Percentiles rank a stretch among this genome's conserved stretches.
Evolutionary conservation across 2,329 filamentous ascomycete species (phyloP).

Genomic region (Berkeleyomyces rouxiae): DNA sequence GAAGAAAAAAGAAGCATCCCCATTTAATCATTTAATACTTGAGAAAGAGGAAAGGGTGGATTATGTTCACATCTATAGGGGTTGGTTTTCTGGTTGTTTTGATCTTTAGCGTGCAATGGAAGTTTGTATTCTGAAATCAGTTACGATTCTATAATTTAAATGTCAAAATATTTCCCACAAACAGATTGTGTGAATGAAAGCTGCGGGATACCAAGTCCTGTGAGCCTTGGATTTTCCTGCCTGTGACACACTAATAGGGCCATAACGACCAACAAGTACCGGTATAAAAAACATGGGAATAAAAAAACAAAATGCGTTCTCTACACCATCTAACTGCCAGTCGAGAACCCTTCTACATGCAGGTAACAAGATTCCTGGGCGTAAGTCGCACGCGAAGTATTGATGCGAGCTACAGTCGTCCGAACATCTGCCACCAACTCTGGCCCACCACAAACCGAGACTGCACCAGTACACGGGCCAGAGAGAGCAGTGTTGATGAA

Average conservation of each 20-base stretch:
- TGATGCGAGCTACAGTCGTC: slow-evolving; percentile 32
- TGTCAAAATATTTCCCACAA: not conserved
- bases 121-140: not conserved
- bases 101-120: not conserved
- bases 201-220: not conserved
- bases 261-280: not conserved
- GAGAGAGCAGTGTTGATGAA: slow-evolving; percentile 29
- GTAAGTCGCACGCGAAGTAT: not conserved
- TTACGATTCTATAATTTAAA: not conserved
- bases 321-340: slow-evolving; percentile 2
- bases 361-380: slow-evolving; percentile 10
- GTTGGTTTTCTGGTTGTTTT: not conserved
- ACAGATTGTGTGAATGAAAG: not conserved
- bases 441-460: slow-evolving; percentile 39
- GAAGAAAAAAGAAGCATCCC: not conserved
- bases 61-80: not conserved
- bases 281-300: not conserved
- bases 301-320: not conserved
- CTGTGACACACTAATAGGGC: not conserved
- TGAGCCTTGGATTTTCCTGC: not conserved
- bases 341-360: slow-evolving; percentile 10
- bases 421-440: slow-evolving; percentile 36
- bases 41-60: not conserved
- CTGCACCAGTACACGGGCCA: slow-evolving; percentile 37
- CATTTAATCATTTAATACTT: not conserved